Conservation (phyloP, 2,329 filamentous ascomycete genomes). For the Penicillium sp. region DNA sequence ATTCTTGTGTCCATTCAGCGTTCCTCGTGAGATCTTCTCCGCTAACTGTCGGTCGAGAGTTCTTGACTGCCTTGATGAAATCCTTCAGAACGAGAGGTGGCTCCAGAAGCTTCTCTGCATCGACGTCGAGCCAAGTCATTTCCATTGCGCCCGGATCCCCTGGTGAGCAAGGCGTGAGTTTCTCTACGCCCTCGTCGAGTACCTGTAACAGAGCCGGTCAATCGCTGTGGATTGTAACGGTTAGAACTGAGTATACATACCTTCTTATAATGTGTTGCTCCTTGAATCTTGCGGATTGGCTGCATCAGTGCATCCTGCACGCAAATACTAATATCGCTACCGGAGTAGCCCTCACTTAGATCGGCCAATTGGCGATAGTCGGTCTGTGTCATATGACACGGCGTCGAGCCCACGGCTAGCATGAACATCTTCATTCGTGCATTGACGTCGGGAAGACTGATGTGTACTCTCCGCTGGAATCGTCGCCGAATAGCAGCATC, state of each 20-base stretch:
- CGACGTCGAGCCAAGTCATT: conserved; percentile 89
- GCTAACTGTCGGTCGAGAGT: conserved; percentile 85
- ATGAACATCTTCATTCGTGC: conserved; percentile 95
- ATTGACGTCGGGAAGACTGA: conserved; percentile 81
- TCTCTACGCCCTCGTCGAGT: conserved; percentile 59
- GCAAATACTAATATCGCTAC: conserved; percentile 91
- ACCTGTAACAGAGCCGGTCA: conserved; percentile 51
- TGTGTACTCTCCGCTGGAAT: conserved; percentile 95
- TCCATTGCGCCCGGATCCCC: conserved; percentile 82
- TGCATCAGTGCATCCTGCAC: conserved; percentile 98
- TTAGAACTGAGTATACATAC: conserved; percentile 46
- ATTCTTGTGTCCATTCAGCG: conserved; percentile 92
- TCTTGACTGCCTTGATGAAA: conserved; percentile 87
- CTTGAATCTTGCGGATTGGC: conserved; percentile 92
- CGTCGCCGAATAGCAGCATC: conserved; percentile 92
- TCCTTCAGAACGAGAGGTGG: conserved; percentile 85
- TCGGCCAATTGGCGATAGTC: conserved; percentile 80
- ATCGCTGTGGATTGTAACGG: not conserved
- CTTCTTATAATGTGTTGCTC: conserved; percentile 95
- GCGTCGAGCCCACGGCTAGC: conserved; percentile 87
- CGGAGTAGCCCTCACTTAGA: conserved; percentile 89
- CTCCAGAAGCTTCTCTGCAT: conserved; percentile 79
- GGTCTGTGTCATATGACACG: conserved; percentile 72
- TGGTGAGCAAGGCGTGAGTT: conserved; percentile 82
- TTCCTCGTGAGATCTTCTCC: conserved; percentile 79